These are phyloP conservation scores for Primulina tabacum DNA, from an alignment of 257 asterid genomes.

Conservation along the genomic window DNA sequence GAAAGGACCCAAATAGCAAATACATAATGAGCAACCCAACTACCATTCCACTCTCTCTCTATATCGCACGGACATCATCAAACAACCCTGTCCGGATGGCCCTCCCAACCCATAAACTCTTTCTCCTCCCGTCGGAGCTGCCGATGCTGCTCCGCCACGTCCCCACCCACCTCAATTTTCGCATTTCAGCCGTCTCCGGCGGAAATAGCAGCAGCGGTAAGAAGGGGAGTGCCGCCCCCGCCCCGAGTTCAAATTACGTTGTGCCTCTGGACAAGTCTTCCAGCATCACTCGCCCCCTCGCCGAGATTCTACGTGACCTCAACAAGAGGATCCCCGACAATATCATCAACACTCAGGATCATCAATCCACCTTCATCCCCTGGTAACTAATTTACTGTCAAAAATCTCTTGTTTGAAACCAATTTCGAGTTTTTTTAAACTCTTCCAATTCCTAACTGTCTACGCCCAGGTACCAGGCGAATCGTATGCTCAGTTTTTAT, in stretches of 20 bases:
- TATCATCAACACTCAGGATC: constrained; percentile 57
- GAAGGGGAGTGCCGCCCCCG: constrained; percentile 59
- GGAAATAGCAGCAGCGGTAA: constrained; percentile 37
- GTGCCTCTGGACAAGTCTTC: constrained; percentile 88
- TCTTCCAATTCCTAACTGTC: constrained; percentile 7
- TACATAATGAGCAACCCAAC: not conserved
- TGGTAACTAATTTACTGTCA: constrained; percentile 42
- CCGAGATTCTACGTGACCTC: constrained; percentile 91
- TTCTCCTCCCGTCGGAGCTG: not conserved
- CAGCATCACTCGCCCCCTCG: constrained; percentile 84
- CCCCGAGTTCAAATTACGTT: constrained; percentile 75
- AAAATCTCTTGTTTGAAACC: not conserved
- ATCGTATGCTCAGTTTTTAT: constrained; percentile 95
- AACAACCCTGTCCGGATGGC: not conserved
- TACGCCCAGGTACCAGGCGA: constrained; percentile 79
- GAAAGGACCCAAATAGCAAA: not conserved
- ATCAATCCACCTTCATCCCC: constrained; percentile 64
- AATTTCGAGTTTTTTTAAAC: not conserved
- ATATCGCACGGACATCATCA: no score
- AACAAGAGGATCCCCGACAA: constrained; percentile 90
- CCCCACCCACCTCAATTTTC: not conserved
- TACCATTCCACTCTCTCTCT: not conserved
- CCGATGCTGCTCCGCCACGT: not conserved
- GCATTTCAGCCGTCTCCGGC: constrained; percentile 33
- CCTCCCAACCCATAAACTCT: not conserved